A percentile compares a stretch with the other conserved stretches of the same genome.
Evolutionary conservation across 83 land plant species (phyloP).

Genomic region (Larix sibirica): DNA sequence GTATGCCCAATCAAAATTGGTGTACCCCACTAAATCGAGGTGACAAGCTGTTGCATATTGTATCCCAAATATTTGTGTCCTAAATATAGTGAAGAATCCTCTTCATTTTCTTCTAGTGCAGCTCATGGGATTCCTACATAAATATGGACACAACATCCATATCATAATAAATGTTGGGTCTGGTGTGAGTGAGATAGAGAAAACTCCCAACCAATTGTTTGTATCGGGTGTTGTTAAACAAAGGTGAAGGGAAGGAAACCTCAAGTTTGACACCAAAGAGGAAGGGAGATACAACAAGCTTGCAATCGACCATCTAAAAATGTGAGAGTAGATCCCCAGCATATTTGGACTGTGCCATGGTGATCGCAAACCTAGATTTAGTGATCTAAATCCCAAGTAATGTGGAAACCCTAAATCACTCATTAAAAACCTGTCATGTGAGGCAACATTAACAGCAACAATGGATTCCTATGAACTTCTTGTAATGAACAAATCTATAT

Average conservation of each 20-base stretch:
- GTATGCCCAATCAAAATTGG: background rate
- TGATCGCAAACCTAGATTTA: too few relatives aligned
- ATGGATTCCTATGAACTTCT: too few relatives aligned
- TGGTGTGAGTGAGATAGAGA: background rate
- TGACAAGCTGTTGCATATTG: background rate
- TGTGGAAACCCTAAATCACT: too few relatives aligned
- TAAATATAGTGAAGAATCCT: background rate
- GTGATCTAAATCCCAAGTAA: too few relatives aligned
- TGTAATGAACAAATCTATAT: background rate
- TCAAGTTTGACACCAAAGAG: background rate
- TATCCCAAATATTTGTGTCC: background rate
- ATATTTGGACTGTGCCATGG: too few relatives aligned
- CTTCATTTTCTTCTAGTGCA: background rate
- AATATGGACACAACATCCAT: background rate
- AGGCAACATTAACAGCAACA: too few relatives aligned
- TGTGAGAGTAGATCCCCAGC: too few relatives aligned
- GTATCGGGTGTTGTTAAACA: background rate
- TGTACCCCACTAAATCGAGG: background rate
- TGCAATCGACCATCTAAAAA: too few relatives aligned
- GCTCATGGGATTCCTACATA: background rate
- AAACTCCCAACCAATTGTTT: background rate
- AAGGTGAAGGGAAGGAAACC: background rate
- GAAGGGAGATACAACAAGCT: background rate
- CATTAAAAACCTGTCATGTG: too few relatives aligned
- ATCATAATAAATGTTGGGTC: background rate